Evolutionary conservation across 148 eudicot species (phyloP).

Genomic region (Rhododendron griersonianum): DNA sequence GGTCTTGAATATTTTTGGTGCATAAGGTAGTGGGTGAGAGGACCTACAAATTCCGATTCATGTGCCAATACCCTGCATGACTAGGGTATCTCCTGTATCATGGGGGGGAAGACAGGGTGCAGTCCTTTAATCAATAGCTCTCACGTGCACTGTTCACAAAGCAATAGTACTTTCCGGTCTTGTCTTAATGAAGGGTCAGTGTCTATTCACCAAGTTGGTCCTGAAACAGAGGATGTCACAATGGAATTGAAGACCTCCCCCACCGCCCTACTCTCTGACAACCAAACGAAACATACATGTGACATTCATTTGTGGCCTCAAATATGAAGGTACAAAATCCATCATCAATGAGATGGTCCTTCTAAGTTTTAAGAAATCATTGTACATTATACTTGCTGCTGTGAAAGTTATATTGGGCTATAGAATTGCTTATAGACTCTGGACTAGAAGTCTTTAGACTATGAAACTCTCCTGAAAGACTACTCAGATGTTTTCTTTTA

Average conservation of each 20-base stretch:
- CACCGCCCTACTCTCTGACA: neutral
- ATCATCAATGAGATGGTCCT: neutral
- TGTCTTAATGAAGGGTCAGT: neutral
- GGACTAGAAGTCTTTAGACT: neutral
- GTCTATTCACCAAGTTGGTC: conserved; percentile 11
- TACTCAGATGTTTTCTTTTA: neutral
- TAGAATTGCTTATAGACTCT: neutral
- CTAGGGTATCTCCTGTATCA: neutral
- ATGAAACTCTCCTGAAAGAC: neutral
- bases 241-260: neutral
- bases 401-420: neutral
- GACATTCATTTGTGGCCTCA: neutral
- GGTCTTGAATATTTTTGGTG: neutral
- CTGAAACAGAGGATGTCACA: conserved; percentile 5
- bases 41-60: neutral
- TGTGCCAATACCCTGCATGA: neutral
- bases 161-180: neutral
- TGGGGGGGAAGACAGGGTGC: neutral
- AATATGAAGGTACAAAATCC: neutral
- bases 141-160: conserved; percentile 8
- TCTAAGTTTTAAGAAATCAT: neutral
- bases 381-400: neutral
- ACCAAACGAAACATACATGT: neutral
- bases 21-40: neutral
- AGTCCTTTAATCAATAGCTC: neutral